Percentiles rank a stretch among this genome's conserved stretches.
These are phyloP conservation scores for Gilbertella persicaria DNA, from an alignment of 371 early-diverging fungal species.

Conservation along the genomic window DNA sequence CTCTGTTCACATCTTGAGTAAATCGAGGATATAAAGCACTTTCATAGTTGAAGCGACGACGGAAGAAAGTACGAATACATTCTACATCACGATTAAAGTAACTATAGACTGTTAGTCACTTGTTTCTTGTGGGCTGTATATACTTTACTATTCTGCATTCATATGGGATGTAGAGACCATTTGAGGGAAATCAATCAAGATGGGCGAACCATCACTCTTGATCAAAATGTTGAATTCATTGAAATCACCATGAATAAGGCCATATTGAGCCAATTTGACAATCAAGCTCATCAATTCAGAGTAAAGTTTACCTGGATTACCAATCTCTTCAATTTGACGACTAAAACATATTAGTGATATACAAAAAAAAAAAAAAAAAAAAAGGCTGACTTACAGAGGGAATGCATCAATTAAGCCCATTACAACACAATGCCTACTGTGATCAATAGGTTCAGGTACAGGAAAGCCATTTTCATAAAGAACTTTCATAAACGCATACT, in stretches of 20 bases:
- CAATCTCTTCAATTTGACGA: constrained; percentile 84
- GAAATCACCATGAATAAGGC: constrained; percentile 99
- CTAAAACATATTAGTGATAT: constrained; percentile 31
- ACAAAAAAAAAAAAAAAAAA: background rate
- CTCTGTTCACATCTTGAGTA: constrained; percentile 75
- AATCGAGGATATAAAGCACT: constrained; percentile 89
- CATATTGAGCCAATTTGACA: constrained; percentile 92
- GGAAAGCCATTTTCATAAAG: constrained; percentile 93
- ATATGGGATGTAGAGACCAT: constrained; percentile 96
- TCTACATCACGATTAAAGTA: constrained; percentile 99
- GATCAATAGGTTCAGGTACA: constrained; percentile 93
- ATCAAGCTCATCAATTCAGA: constrained; percentile 93
- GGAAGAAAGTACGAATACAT: constrained; percentile 96
- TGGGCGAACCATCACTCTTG: constrained; percentile 76
- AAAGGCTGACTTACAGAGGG: constrained; percentile 66
- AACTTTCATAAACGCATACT: constrained; percentile 96
- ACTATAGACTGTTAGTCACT: constrained; percentile 21
- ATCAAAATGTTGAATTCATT: constrained; percentile 99
- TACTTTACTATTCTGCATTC: constrained; percentile 85
- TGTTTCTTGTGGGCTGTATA: background rate
- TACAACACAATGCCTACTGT: constrained; percentile 97
- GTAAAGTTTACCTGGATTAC: constrained; percentile 91
- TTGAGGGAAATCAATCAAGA: constrained; percentile 99
- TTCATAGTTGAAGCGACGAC: constrained; percentile 88
- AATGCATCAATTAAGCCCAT: constrained; percentile 96